Conservation (phyloP, 2,329 filamentous ascomycete genomes). For the Trichoderma sp. region DNA sequence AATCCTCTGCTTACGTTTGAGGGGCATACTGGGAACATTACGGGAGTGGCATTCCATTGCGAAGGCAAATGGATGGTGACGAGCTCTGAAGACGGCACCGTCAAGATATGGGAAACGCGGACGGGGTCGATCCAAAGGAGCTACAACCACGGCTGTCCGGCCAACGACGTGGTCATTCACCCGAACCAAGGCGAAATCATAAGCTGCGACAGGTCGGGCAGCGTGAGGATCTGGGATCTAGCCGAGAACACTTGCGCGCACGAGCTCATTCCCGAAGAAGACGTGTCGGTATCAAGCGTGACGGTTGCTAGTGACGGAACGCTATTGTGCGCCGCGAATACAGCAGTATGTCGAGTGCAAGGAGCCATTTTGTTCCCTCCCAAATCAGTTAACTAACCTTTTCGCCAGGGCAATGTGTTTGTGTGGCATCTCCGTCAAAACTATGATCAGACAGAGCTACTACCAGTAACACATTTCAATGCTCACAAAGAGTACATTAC, state of each 20-base stretch:
- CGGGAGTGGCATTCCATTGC: conserved; percentile 94
- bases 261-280: conserved; percentile 92
- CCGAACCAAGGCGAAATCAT: conserved; percentile 98
- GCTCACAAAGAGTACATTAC: conserved; percentile 93
- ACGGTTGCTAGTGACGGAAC: conserved; percentile 94
- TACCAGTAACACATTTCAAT: conserved; percentile 83
- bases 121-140: conserved; percentile 84
- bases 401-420: conserved; percentile 85
- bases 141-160: conserved; percentile 83
- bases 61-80: conserved; percentile 99
- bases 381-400: neutral
- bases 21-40: conserved; percentile 93
- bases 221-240: conserved; percentile 92
- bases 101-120: conserved; percentile 95
- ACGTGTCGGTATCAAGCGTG: conserved; percentile 88
- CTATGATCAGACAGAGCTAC: conserved; percentile 75
- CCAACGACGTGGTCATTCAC: conserved; percentile 99
- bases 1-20: conserved; percentile 91
- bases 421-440: conserved; percentile 92
- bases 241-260: conserved; percentile 97
- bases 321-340: conserved; percentile 90
- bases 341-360: conserved; percentile 56
- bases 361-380: neutral
- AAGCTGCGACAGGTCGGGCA: conserved; percentile 88
- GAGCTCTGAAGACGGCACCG: conserved; percentile 90